These are phyloP conservation scores for Termitomyces sp. DNA, from an alignment of 768 basidiomycete species.

Conservation along the genomic window DNA sequence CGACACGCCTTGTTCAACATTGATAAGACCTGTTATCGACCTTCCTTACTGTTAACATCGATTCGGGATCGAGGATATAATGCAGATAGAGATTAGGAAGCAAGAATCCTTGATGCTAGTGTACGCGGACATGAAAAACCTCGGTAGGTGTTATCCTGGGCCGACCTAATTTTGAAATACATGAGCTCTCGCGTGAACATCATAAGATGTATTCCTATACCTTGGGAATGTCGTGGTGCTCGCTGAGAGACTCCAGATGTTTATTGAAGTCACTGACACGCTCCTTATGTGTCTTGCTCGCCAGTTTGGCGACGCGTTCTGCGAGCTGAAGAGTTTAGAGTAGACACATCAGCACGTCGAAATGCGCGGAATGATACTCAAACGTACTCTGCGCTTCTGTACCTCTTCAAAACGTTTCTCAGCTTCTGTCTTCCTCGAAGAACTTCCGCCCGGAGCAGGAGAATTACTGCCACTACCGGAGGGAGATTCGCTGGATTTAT, in stretches of 20 bases:
- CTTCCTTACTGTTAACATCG: not conserved
- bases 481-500: slow-evolving; percentile 39
- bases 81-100: slow-evolving; percentile 2
- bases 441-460: slow-evolving; percentile 45
- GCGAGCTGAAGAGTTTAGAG: slow-evolving; percentile 45
- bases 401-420: slow-evolving; percentile 85
- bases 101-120: not conserved
- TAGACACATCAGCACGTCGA: not conserved
- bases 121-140: slow-evolving; percentile 7
- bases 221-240: slow-evolving; percentile 95
- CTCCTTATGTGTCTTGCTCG: slow-evolving; percentile 88
- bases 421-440: slow-evolving; percentile 74
- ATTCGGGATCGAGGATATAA: not conserved
- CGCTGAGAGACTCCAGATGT: slow-evolving; percentile 81
- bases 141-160: slow-evolving; percentile 59
- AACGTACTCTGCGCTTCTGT: slow-evolving; percentile 72
- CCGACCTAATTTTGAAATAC: slow-evolving; percentile 54
- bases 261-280: slow-evolving; percentile 87
- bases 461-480: slow-evolving; percentile 58
- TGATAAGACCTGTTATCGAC: slow-evolving; percentile 11
- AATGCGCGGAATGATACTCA: not conserved
- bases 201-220: slow-evolving; percentile 29
- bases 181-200: slow-evolving; percentile 6
- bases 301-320: slow-evolving; percentile 69
- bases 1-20: slow-evolving; percentile 17